Conservation (phyloP, 331 rosid species). For the Rosa hybrid region DNA sequence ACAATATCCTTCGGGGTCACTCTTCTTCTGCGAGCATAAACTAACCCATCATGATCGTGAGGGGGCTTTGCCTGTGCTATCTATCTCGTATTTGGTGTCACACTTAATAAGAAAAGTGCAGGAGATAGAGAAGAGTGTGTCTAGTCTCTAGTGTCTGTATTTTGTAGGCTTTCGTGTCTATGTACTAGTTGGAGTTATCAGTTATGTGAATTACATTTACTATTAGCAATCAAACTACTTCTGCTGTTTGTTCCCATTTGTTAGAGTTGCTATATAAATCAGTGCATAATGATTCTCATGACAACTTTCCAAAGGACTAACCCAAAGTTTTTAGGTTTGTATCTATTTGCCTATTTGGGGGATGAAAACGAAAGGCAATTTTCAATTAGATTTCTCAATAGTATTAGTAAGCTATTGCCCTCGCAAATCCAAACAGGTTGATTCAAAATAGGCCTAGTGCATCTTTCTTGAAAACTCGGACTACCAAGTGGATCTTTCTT, state of each 20-base stretch:
- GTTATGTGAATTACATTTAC: not conserved
- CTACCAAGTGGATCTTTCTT: no score
- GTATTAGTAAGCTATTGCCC: no score
- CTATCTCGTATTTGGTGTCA: not conserved
- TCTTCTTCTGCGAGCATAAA: constrained; percentile 37
- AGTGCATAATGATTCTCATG: no score
- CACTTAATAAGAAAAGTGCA: not conserved
- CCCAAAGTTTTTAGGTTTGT: no score
- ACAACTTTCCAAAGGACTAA: no score
- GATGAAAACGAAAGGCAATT: no score
- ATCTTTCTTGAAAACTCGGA: no score
- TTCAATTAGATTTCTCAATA: no score
- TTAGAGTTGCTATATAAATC: not conserved
- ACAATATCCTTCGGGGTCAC: constrained; percentile 51
- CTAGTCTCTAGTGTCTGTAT: not conserved
- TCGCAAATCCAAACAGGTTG: no score
- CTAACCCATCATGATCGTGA: not conserved
- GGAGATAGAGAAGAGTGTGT: not conserved
- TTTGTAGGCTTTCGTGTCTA: not conserved
- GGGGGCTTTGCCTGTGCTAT: not conserved
- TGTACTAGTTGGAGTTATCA: not conserved
- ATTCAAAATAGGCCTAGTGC: no score
- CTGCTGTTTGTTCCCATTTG: not conserved
- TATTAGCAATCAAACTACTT: not conserved
- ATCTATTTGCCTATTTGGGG: no score